Base-by-base conservation (phyloP, 1,139 yeast species). In the Nakaseomyces uthaithaninus region DNA sequence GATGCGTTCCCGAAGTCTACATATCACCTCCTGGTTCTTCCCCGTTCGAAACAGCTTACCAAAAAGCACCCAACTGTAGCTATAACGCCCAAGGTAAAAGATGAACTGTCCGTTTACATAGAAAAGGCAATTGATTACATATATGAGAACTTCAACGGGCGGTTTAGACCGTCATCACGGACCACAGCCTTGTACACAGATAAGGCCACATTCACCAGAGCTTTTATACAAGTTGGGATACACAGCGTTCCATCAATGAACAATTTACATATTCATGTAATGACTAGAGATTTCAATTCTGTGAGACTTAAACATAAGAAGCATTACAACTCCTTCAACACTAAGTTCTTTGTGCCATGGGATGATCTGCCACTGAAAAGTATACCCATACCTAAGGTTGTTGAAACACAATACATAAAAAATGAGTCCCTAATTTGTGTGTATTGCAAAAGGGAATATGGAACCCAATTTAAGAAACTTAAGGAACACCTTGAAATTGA, bases 251-350 rank as follows among this genome's bases (percentile, higher is more conserved):
- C 94, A 2, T 79, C 89, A 1, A 55, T 84, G 68, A 60, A 60
- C 36, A 81, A 84, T 53, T 55, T 83, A 27, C 94, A 84, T 53
- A 65, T 84, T 20, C 94, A 84, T 62, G 75, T 84, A 11, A 68
- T 84, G 38, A 75, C 89, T 0, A 67, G 63, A 38, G 94, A 84
- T 59, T 71, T 80, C 53, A 52, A 66, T 50, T 74, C 84, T 5
- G 62, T 63, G 0, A 49, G 67, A 19, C 42, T 83, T 62, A 83
- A 81, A 55, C 67, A 76, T 51, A 75, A 72, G 45, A 71, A 69
- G 44, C 94, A 84, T 58, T 84, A 77, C 59, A 78, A 79, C 53
- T 77, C 89, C 4, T 84, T 84, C 59, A 75, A 69, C 19, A 75
- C 87, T 0, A 52, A 52, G 1, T 84, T 84, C 57, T 83, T 83